A percentile compares a stretch with the other conserved stretches of the same genome.
These are phyloP conservation scores for Penicillium sp. DNA, from an alignment of 2,329 filamentous ascomycete species.

Conservation along the genomic window DNA sequence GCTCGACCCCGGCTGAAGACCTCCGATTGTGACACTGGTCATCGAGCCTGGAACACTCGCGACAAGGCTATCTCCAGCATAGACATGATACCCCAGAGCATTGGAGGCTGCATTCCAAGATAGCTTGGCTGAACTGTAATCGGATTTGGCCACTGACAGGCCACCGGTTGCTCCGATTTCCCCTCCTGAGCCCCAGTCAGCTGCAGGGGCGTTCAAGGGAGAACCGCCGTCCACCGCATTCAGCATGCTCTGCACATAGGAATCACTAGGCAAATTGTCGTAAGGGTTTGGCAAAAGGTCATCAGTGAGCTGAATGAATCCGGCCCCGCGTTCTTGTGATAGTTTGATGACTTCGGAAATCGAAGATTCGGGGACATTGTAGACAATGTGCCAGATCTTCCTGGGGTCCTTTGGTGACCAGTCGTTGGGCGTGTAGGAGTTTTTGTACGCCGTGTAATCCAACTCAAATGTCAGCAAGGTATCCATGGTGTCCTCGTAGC, in stretches of 20 bases:
- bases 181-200: neutral
- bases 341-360: conserved; percentile 6
- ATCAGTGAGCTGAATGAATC: conserved; percentile 14
- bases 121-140: conserved; percentile 13
- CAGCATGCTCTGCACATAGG: conserved; percentile 15
- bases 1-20: conserved; percentile 5
- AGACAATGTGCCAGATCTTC: conserved; percentile 32
- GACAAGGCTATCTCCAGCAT: conserved; percentile 3
- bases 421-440: conserved; percentile 17
- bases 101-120: conserved; percentile 11
- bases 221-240: conserved; percentile 8
- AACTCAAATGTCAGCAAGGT: conserved; percentile 28
- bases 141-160: conserved; percentile 5
- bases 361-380: conserved; percentile 19
- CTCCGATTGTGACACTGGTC: conserved; percentile 10
- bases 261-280: conserved; percentile 13
- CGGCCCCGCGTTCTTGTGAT: conserved; percentile 5
- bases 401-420: conserved; percentile 24
- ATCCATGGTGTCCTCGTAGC: conserved; percentile 29
- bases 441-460: conserved; percentile 21
- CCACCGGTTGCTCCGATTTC: neutral
- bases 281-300: conserved; percentile 15
- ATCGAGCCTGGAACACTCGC: conserved; percentile 11
- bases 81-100: conserved; percentile 11
- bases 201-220: conserved; percentile 3